phyloP scores from a whole-genome alignment of 139 green algal genomes.

The Micractinium sp. region DNA sequence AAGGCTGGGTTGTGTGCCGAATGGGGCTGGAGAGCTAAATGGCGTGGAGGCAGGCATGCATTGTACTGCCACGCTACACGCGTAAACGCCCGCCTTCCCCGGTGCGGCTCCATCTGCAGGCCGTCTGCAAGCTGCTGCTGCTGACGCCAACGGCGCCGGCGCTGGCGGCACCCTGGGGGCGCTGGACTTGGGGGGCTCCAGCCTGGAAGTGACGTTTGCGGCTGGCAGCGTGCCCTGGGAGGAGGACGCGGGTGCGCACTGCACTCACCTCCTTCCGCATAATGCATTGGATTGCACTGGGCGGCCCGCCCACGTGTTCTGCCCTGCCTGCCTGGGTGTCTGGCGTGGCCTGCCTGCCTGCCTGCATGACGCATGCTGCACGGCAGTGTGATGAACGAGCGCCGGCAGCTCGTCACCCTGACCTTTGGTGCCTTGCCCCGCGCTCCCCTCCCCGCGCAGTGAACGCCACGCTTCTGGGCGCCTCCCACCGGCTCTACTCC shows the following conservation, averaged over 20 bases:
- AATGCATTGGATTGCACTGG: no score
- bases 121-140: neutral
- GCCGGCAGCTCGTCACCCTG: no score
- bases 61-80: no score
- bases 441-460: slow-evolving; percentile 16
- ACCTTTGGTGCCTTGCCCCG: neutral
- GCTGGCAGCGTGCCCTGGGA: neutral
- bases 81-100: no score
- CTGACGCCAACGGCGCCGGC: neutral
- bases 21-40: no score
- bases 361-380: neutral
- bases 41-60: no score
- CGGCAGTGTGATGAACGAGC: neutral
- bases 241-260: slow-evolving; percentile 4
- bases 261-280: neutral
- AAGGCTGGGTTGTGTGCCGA: no score
- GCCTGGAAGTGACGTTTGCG: slow-evolving; percentile 72
- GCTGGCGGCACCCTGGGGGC: slow-evolving; percentile 59
- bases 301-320: no score
- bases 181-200: slow-evolving; percentile 85
- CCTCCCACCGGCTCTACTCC: slow-evolving; percentile 46
- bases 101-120: neutral
- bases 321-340: neutral
- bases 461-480: slow-evolving; percentile 52
- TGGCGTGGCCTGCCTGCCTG: neutral